phyloP scores from a whole-genome alignment of 352 stramenopile genomes.

The Phytophthora meadii region DNA sequence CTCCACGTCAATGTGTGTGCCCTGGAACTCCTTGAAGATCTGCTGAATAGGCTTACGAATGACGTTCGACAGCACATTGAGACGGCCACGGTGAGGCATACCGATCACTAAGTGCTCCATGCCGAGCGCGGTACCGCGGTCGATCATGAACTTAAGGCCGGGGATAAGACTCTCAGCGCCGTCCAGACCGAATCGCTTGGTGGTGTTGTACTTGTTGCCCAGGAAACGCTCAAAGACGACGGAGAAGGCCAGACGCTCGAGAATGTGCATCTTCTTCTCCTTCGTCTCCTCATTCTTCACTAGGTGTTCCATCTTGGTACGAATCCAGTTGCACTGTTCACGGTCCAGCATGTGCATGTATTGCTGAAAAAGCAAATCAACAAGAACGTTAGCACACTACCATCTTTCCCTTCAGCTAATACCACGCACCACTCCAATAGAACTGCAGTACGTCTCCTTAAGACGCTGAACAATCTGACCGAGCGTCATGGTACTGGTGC shows the following conservation, averaged over 20 bases:
- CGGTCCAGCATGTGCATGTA: constrained; percentile 99
- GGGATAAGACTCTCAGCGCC: constrained; percentile 96
- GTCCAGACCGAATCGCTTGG: constrained; percentile 98
- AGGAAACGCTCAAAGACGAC: constrained; percentile 99
- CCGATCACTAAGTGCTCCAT: constrained; percentile 98
- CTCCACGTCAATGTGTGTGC: constrained; percentile 95
- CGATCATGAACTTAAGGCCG: constrained; percentile 96
- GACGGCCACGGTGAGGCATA: constrained; percentile 97
- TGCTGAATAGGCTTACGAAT: constrained; percentile 97
- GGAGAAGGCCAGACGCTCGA: constrained; percentile 96
- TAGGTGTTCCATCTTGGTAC: constrained; percentile 85
- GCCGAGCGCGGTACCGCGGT: constrained; percentile 93
- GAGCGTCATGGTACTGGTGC: constrained; percentile 91
- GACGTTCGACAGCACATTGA: constrained; percentile 99
- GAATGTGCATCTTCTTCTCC: constrained; percentile 97
- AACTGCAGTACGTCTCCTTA: constrained; percentile 97
- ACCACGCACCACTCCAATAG: constrained; percentile 90
- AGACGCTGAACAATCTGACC: constrained; percentile 94
- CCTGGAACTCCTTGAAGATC: constrained; percentile 98
- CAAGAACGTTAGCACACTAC: constrained; percentile 4
- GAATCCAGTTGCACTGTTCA: constrained; percentile 99
- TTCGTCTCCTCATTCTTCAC: constrained; percentile 78
- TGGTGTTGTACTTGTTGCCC: constrained; percentile 99
- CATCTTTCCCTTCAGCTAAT: not conserved
- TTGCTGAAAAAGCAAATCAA: constrained; percentile 63